Percentiles rank a stretch among this genome's conserved stretches.
Evolutionary conservation across 495 filamentous ascomycete genomes (phyloP).

Genomic region (Aspergillus steynii): DNA sequence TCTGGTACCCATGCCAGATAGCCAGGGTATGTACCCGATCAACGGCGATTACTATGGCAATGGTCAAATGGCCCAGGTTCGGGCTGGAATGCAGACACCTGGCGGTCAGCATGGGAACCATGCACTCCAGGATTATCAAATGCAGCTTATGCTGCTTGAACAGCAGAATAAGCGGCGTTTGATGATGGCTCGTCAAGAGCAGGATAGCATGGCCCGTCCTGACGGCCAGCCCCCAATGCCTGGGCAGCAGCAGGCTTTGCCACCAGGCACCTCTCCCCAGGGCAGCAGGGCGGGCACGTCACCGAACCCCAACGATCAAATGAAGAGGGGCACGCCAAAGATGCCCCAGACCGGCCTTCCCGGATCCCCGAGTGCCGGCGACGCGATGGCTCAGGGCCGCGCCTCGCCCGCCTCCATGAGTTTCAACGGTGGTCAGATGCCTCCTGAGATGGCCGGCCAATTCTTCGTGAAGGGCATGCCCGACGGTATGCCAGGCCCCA

Average conservation of each 20-base stretch:
- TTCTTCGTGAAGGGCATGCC: slow-evolving; percentile 60
- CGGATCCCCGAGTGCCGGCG: slow-evolving; percentile 80
- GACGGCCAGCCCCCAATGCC: slow-evolving; percentile 61
- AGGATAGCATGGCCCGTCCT: slow-evolving; percentile 70
- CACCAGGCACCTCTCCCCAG: slow-evolving; percentile 76
- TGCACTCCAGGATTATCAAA: slow-evolving; percentile 97
- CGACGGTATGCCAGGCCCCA: slow-evolving; percentile 60
- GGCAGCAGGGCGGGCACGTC: slow-evolving; percentile 80
- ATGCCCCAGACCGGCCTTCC: slow-evolving; percentile 73
- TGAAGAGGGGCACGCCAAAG: slow-evolving; percentile 88
- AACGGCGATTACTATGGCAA: slow-evolving; percentile 67
- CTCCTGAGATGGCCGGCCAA: slow-evolving; percentile 61
- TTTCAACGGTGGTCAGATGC: slow-evolving; percentile 67
- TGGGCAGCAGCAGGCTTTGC: slow-evolving; percentile 53
- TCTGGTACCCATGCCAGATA: slow-evolving; percentile 76
- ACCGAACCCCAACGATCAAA: slow-evolving; percentile 84
- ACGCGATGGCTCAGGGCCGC: slow-evolving; percentile 67
- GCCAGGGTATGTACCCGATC: slow-evolving; percentile 53
- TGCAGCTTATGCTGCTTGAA: slow-evolving; percentile 98
- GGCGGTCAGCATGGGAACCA: slow-evolving; percentile 72
- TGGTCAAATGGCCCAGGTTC: slow-evolving; percentile 56
- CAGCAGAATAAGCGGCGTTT: slow-evolving; percentile 98
- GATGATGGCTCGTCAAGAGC: slow-evolving; percentile 96
- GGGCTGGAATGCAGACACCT: slow-evolving; percentile 53
- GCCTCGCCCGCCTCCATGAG: slow-evolving; percentile 82